Evolutionary conservation across 2,329 filamentous ascomycete genomes (phyloP), one percentile per base, ranked within the genome.

Genomic region (Talaromyces piceae): DNA sequence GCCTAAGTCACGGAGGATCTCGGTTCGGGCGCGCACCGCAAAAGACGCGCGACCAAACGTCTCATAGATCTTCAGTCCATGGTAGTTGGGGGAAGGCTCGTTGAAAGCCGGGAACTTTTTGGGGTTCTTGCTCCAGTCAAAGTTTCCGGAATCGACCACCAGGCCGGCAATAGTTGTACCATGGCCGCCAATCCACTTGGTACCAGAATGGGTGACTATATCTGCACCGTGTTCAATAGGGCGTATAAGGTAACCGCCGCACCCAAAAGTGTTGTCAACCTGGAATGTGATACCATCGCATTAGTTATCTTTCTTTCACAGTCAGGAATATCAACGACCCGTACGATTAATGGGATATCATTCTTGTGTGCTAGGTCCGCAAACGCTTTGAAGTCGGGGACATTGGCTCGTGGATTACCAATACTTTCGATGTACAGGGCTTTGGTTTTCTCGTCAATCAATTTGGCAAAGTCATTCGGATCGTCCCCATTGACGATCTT

Each of bases 161-260:
- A 94, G 78, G 54, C 89, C 89, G 53, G 79, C 88, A 57, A 94
- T 86, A 25, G 88, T 94, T 28, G 88, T 91, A 56, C 89, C 89
- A 70, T 95, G 89, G 47, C 89, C 88, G 51, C 89, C 89, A 56
- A 95, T 94, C 89, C 89, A 95, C 71, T 94, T 94, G 54, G 88
- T 94, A 8, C 88, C 87, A 18, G 85, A 89, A 77, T 94, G 88
- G 23, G 93, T 86, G 45, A 94, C 84, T 54, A 95, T 93, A 66
- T 94, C 88, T 56, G 86, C 89, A 50, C 89, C 89, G 68, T 91
- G 85, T 26, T 88, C 82, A 61, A 94, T 89, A 44, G 89, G 89
- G 3, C 84, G 81, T 58, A 86, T 75, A 66, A 87, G 90, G 77
- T 87, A 94, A 47, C 89, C 89, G 52, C 88, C 89, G 9, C 88